Evolutionary conservation across 352 stramenopile species (phyloP).

Genomic region (Phytophthora niederhauseri): DNA sequence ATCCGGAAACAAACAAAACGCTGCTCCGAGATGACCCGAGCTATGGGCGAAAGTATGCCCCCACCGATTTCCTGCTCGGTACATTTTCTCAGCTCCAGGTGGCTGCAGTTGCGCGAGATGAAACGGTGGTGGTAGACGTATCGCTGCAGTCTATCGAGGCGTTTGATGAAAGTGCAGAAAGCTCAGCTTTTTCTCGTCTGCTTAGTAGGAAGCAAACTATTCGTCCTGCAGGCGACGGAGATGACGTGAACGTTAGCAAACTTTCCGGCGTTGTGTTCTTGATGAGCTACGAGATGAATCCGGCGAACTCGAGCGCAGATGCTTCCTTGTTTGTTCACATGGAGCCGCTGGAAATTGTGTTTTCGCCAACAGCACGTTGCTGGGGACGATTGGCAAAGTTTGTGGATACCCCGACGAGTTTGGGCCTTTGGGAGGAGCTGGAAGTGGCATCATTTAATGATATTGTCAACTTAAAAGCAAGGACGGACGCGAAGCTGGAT

Average conservation of each 20-base stretch:
- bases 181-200: constrained; percentile 78
- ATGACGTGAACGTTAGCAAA: constrained; percentile 63
- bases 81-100: constrained; percentile 84
- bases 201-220: constrained; percentile 73
- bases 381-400: constrained; percentile 81
- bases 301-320: constrained; percentile 63
- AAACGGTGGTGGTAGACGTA: constrained; percentile 80
- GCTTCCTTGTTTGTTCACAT: constrained; percentile 82
- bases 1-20: constrained; percentile 71
- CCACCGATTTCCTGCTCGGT: constrained; percentile 77
- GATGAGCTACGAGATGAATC: constrained; percentile 87
- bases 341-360: constrained; percentile 87
- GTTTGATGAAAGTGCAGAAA: constrained; percentile 89
- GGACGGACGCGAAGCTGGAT: constrained; percentile 89
- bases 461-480: constrained; percentile 89
- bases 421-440: constrained; percentile 87
- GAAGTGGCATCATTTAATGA: constrained; percentile 91
- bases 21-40: constrained; percentile 66
- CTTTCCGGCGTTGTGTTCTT: constrained; percentile 80
- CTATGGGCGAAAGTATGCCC: constrained; percentile 70
- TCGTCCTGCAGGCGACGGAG: constrained; percentile 46
- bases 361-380: constrained; percentile 84
- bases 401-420: constrained; percentile 73
- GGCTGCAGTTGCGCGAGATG: constrained; percentile 64
- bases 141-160: constrained; percentile 89